Evolutionary conservation across 176 grass and related monocot species (phyloP), one percentile per base, ranked within the genome.

Genomic region (Thalia dealbata): DNA sequence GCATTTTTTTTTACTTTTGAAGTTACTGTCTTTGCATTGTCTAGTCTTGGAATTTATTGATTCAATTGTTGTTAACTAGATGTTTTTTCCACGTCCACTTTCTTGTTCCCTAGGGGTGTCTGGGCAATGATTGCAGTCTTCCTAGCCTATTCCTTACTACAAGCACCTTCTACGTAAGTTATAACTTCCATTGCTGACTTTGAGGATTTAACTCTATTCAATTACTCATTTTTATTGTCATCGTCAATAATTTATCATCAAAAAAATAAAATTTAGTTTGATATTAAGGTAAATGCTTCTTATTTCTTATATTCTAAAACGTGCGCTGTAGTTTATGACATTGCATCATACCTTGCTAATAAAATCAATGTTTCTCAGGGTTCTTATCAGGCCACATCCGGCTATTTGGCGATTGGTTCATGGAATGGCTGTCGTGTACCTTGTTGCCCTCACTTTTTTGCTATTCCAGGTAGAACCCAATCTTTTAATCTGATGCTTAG

Each of bases 141-240:
- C 84, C 82, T 99, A 77, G 87, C 91, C 78, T 99, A 99, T 84
- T 99, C 90, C 27, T 99, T 90, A 81, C 90, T 99, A 71, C 95
- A 99, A 83, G 95, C 90, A 69, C 95, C 95, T 88, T 99, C 90
- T 58, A 99, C 95, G 95, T 99, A 81, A 93, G 85, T 86, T 77
- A 43, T 63, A 23, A 19, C 64, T 67, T 41, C 14, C 14, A 21
- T 67, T 67, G 6, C 58, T 12, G 58, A 56, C 21, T 56, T 15
- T 7, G 8, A n/a, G 18, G 54, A 56, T 22, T 56, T 56, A 56
- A 56, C 16, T n/a, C 54, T 56, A 21, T 23, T 56, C 0, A 7
- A 21, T 56, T n/a, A 5, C 54, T 56, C 3, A 56, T 16, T 56
- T 56, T n/a, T 56, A 14, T 19, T 56, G 18, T n/a, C 18, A 13